Evolutionary conservation across 331 rosid genomes (phyloP).

Genomic region (Prunus yedoensis): DNA sequence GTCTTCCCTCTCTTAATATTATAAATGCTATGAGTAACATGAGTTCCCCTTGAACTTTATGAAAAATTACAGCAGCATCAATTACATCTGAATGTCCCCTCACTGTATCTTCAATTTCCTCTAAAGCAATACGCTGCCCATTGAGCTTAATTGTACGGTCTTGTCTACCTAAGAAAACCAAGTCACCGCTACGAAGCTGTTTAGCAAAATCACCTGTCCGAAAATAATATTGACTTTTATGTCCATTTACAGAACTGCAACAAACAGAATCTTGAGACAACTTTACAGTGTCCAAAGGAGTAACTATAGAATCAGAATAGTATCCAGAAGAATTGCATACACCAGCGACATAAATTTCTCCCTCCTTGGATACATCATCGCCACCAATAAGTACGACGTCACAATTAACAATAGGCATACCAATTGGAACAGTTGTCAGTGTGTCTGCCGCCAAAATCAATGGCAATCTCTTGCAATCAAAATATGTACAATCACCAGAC

Average conservation of each 20-base stretch:
- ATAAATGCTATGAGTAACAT: slow-evolving; percentile 60
- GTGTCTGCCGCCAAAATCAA: slow-evolving; percentile 57
- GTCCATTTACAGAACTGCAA: slow-evolving; percentile 29
- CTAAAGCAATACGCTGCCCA: slow-evolving; percentile 79
- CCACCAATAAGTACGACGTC: slow-evolving; percentile 61
- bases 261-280: slow-evolving; percentile 37
- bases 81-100: slow-evolving; percentile 65
- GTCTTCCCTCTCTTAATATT: slow-evolving; percentile 49
- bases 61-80: slow-evolving; percentile 65
- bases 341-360: slow-evolving; percentile 84
- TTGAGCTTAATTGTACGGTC: slow-evolving; percentile 72
- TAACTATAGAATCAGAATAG: slow-evolving; percentile 42
- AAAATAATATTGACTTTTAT: slow-evolving; percentile 41
- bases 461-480: slow-evolving; percentile 89
- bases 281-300: slow-evolving; percentile 35
- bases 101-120: slow-evolving; percentile 72
- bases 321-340: slow-evolving; percentile 71
- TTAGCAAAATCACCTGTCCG: slow-evolving; percentile 76
- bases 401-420: slow-evolving; percentile 73
- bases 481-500: slow-evolving; percentile 92
- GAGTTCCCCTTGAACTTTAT: slow-evolving; percentile 42
- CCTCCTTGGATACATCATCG: slow-evolving; percentile 49
- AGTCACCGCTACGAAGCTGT: slow-evolving; percentile 68
- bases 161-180: slow-evolving; percentile 81
- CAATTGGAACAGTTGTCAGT: slow-evolving; percentile 73